Evolutionary conservation across 306 rosid species (phyloP).

Genomic region (Pterocarpus santalinus): DNA sequence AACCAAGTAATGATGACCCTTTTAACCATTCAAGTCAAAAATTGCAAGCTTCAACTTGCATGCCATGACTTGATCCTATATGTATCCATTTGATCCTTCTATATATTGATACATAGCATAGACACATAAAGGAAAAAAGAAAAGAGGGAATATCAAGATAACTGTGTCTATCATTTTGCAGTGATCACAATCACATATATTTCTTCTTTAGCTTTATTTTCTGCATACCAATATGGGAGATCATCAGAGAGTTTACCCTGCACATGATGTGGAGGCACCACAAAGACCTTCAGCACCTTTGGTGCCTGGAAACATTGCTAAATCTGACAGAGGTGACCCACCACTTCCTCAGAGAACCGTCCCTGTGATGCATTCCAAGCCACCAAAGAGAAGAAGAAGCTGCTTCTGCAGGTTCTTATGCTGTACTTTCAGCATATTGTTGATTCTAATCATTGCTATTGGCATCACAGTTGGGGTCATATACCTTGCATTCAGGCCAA

Average conservation of each 20-base stretch:
- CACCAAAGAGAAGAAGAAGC: conserved; percentile 81
- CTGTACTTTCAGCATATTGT: conserved; percentile 54
- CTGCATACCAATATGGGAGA: conserved; percentile 50
- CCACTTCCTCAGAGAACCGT: conserved; percentile 52
- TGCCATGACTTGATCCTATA: conserved; percentile 31
- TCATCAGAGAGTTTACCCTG: conserved; percentile 67
- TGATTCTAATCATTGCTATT: conserved; percentile 56
- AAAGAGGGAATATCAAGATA: conserved; percentile 4
- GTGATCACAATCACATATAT: conserved; percentile 20
- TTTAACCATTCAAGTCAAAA: conserved; percentile 53
- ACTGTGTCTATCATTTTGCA: not conserved
- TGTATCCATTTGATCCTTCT: not conserved
- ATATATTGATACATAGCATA: conserved; percentile 2
- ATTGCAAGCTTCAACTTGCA: conserved; percentile 41
- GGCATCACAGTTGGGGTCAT: conserved; percentile 64
- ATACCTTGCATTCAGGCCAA: conserved; percentile 82
- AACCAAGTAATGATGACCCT: conserved; percentile 25
- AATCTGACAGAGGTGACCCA: conserved; percentile 59
- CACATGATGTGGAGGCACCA: conserved; percentile 69
- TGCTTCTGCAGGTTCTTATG: conserved; percentile 73
- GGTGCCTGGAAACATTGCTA: conserved; percentile 50
- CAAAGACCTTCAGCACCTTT: conserved; percentile 64
- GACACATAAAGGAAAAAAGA: not conserved
- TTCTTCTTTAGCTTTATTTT: conserved; percentile 1
- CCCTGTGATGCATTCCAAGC: conserved; percentile 60